Evolutionary conservation across 768 basidiomycete species (phyloP), one percentile per base, ranked within the genome.

Genomic region (Tricholoma furcatifolium): DNA sequence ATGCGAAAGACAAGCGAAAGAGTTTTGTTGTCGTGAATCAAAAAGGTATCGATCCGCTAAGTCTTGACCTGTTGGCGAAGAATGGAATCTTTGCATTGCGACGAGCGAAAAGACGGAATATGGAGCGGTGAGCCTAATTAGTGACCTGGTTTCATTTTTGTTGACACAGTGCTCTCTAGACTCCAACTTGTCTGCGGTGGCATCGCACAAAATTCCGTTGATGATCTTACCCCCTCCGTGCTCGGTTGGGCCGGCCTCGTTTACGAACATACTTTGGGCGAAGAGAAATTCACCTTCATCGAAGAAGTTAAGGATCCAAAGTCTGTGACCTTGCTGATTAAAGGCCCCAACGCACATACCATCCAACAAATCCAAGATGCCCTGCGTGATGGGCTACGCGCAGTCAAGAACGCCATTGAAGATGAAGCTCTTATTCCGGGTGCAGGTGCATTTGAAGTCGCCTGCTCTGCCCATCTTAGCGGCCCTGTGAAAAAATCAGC

Each of bases 211-310:
- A 98, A 99, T 75, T 97, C 95, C 51, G 93, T 98, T 12, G 97
- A 99, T 61, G 96, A 99, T 66, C 80, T 99, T 45, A 85, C 84
- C 2, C 93, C 96, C 12, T 87, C 88, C 48, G 79, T 93, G 31
- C 85, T 99, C 45, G 97, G 97, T 30, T 97, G 92, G 89, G 97
- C 97, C 38, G 97, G 97, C 8, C 84, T 98, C 56, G 93, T 99
- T 27, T 99, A 99, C 74, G 97, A 99, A 72, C 94, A 98, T 72
- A 98, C 95, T 17, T 82, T 99, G 30, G 97, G 97, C 59, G 97
- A 99, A 74, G 97, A 99, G 67, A 99, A 98, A 67, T 99, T 81
- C 71, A 99, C 97, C 0, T 98, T 98, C 66, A 77, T 99, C 50
- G 97, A 98, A 71, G 91, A 99, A 58, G 96, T 98, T 69, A 92